Percentiles rank a stretch among this genome's conserved stretches.
These are phyloP conservation scores for Heterobasidion occidentale DNA, from an alignment of 1,284 basidiomycete genomes.

Conservation along the genomic window DNA sequence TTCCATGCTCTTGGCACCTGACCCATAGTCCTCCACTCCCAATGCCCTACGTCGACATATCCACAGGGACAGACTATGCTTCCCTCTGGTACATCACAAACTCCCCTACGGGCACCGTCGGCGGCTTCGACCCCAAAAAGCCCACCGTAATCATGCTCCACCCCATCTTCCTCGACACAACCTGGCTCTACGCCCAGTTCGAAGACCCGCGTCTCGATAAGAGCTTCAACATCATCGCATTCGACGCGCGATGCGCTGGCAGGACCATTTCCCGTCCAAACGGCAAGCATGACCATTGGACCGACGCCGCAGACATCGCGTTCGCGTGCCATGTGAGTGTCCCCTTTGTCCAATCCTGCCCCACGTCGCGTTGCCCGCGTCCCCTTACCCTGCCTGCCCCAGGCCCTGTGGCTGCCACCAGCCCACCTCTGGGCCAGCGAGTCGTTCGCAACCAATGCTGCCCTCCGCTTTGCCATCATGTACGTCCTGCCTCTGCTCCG, in stretches of 20 bases:
- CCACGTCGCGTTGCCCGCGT: background rate
- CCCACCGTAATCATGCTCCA: conserved; percentile 61
- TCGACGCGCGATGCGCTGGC: conserved; percentile 68
- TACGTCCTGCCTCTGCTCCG: conserved; percentile 25
- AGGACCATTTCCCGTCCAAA: conserved; percentile 44
- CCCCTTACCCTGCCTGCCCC: background rate
- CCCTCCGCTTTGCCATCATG: conserved; percentile 56
- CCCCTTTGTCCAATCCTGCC: background rate
- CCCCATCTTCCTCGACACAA: conserved; percentile 57
- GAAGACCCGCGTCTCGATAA: conserved; percentile 53
- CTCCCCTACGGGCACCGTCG: conserved; percentile 43
- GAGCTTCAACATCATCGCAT: conserved; percentile 60
- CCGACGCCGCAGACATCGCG: conserved; percentile 68
- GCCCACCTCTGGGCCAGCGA: conserved; percentile 64
- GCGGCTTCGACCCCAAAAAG: conserved; percentile 55
- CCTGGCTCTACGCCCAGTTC: conserved; percentile 61
- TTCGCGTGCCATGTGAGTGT: conserved; percentile 48
- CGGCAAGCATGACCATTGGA: conserved; percentile 60
- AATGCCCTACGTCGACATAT: conserved; percentile 69
- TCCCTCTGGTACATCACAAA: conserved; percentile 69
- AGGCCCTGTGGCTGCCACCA: conserved; percentile 59
- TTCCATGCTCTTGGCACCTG: background rate
- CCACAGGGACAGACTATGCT: conserved; percentile 54
- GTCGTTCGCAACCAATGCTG: conserved; percentile 39
- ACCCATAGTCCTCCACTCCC: background rate